phyloP scores from a whole-genome alignment of 2,329 filamentous ascomycete genomes.

The Pezicula carpinea region DNA sequence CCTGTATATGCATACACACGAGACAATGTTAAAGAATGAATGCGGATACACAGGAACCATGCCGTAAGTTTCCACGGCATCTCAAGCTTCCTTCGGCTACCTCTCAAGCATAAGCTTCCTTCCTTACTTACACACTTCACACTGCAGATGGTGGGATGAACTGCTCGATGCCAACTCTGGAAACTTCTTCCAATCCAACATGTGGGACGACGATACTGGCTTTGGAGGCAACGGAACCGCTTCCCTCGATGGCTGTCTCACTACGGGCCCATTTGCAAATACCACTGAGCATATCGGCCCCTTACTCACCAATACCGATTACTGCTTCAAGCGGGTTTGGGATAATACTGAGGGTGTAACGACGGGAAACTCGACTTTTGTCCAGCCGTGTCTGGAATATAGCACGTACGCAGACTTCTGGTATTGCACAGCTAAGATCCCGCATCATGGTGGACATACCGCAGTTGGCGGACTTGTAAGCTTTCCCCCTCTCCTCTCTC shows the following conservation, averaged over 20 bases:
- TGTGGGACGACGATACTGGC: conserved; percentile 7
- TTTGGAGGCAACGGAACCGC: conserved; percentile 8
- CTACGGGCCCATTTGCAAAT: conserved; percentile 8
- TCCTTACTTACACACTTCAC: too few relatives aligned
- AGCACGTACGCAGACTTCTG: conserved; percentile 3
- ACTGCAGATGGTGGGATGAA: conserved; percentile 10
- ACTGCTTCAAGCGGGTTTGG: conserved; percentile 6
- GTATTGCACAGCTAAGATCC: conserved; percentile 5
- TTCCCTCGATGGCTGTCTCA: not conserved
- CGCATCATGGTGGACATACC: conserved; percentile 6
- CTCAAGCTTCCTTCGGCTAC: too few relatives aligned
- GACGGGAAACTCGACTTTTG: conserved; percentile 1
- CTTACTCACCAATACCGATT: conserved; percentile 3
- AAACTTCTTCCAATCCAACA: conserved; percentile 10
- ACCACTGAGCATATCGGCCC: conserved; percentile 9
- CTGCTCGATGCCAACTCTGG: conserved; percentile 8
- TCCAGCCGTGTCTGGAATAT: conserved; percentile 6
- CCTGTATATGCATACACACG: conserved; percentile 32
- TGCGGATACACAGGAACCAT: conserved; percentile 27
- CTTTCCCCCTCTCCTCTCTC: not conserved
- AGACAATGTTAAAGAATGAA: conserved; percentile 33
- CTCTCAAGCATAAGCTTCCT: too few relatives aligned
- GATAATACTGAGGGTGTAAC: conserved; percentile 6
- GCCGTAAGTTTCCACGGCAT: not conserved
- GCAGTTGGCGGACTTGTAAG: conserved; percentile 6